phyloP scores from a whole-genome alignment of 2,329 filamentous ascomycete genomes.

The Colletotrichum shisoi region DNA sequence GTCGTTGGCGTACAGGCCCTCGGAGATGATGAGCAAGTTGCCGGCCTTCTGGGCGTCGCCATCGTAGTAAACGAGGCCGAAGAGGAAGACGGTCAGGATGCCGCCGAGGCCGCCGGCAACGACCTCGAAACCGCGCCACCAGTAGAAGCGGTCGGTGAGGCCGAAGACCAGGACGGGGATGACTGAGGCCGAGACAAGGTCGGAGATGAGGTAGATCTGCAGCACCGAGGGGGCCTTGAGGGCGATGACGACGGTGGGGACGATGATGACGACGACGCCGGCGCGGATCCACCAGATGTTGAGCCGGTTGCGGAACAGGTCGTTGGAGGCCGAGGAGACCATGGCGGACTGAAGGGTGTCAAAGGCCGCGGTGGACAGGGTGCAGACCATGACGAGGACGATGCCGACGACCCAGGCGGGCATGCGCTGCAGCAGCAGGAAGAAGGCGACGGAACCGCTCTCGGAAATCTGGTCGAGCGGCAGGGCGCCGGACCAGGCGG shows the following conservation, averaged over 20 bases:
- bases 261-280: slow-evolving; percentile 74
- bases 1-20: slow-evolving; percentile 77
- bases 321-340: slow-evolving; percentile 85
- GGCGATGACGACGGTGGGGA: slow-evolving; percentile 77
- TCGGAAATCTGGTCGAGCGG: slow-evolving; percentile 66
- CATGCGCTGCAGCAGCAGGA: slow-evolving; percentile 74
- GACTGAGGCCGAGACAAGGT: slow-evolving; percentile 77
- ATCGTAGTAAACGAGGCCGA: slow-evolving; percentile 83
- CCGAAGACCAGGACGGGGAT: slow-evolving; percentile 81
- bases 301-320: slow-evolving; percentile 82
- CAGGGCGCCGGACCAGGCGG: slow-evolving; percentile 78
- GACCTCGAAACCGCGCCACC: slow-evolving; percentile 82
- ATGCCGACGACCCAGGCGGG: slow-evolving; percentile 84
- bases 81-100: slow-evolving; percentile 81
- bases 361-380: slow-evolving; percentile 78
- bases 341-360: slow-evolving; percentile 84
- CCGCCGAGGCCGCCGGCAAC: slow-evolving; percentile 80
- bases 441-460: slow-evolving; percentile 75
- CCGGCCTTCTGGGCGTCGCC: slow-evolving; percentile 69
- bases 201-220: slow-evolving; percentile 83
- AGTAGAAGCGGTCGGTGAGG: slow-evolving; percentile 70
- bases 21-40: slow-evolving; percentile 73
- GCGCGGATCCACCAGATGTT: slow-evolving; percentile 76
- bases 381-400: slow-evolving; percentile 80
- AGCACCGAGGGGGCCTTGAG: slow-evolving; percentile 77